Evolutionary conservation across 2,329 filamentous ascomycete species (phyloP).

Genomic region (Fusarium avenaceum): DNA sequence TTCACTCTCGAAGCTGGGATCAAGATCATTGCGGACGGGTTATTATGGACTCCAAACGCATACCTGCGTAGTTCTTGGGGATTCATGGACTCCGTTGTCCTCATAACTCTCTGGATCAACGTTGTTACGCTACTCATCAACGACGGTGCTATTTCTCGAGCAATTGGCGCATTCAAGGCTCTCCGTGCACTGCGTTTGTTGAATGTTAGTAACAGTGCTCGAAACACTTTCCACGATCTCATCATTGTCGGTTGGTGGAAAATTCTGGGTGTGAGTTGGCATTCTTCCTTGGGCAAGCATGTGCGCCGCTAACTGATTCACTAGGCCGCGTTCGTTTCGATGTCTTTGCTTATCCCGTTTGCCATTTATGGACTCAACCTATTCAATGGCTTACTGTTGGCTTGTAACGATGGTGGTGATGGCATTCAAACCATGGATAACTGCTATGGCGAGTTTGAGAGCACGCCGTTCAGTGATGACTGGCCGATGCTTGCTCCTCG

Average conservation of each 20-base stretch:
- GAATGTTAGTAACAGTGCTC: slow-evolving; percentile 95
- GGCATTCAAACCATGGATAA: slow-evolving; percentile 72
- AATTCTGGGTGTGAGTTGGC: slow-evolving; percentile 78
- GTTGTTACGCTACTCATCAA: slow-evolving; percentile 85
- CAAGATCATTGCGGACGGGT: slow-evolving; percentile 94
- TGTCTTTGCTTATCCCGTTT: slow-evolving; percentile 95
- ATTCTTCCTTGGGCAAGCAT: background rate
- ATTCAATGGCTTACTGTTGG: slow-evolving; percentile 84
- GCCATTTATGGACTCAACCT: slow-evolving; percentile 96
- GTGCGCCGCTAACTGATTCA: slow-evolving; percentile 5
- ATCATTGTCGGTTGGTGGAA: slow-evolving; percentile 97
- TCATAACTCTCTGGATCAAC: slow-evolving; percentile 96
- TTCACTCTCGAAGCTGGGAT: slow-evolving; percentile 90
- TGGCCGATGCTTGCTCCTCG: slow-evolving; percentile 90
- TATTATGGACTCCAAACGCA: slow-evolving; percentile 97
- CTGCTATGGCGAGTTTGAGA: slow-evolving; percentile 87
- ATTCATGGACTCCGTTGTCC: slow-evolving; percentile 90
- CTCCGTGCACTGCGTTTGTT: slow-evolving; percentile 89
- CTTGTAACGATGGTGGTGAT: slow-evolving; percentile 77
- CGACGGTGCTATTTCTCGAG: slow-evolving; percentile 87
- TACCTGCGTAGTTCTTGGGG: slow-evolving; percentile 98
- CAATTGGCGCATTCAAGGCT: slow-evolving; percentile 97
- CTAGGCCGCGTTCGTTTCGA: slow-evolving; percentile 87
- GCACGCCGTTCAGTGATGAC: slow-evolving; percentile 76
- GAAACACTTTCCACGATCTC: slow-evolving; percentile 96